Evolutionary conservation across 2,329 filamentous ascomycete genomes (phyloP).

Genomic region (Verticillium longisporum): DNA sequence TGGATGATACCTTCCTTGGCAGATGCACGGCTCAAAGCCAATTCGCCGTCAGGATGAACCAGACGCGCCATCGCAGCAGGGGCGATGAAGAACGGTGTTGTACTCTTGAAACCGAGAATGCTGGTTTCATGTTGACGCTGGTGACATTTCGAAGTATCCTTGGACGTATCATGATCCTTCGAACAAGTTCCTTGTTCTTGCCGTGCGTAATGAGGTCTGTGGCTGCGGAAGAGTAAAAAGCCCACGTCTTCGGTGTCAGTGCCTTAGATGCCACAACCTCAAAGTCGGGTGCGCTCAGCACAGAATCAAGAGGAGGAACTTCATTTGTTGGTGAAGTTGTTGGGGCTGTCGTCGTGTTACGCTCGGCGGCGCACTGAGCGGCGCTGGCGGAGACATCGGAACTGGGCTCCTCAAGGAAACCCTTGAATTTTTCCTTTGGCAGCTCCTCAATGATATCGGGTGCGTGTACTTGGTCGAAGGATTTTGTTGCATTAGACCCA

Average conservation of each 20-base stretch:
- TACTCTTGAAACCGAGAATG: slow-evolving; percentile 46
- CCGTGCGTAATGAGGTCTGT: slow-evolving; percentile 44
- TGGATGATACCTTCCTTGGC: slow-evolving; percentile 40
- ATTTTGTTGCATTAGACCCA: slow-evolving; percentile 45
- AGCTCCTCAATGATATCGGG: slow-evolving; percentile 32
- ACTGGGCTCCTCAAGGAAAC: slow-evolving; percentile 34
- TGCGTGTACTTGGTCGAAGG: slow-evolving; percentile 44
- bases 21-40: slow-evolving; percentile 36
- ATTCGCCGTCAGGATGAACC: slow-evolving; percentile 58
- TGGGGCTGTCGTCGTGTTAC: neutral
- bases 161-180: slow-evolving; percentile 48
- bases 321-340: too few species aligned
- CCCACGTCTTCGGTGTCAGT: slow-evolving; percentile 41
- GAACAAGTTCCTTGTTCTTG: slow-evolving; percentile 39
- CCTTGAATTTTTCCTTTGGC: slow-evolving; percentile 37
- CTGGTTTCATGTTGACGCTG: slow-evolving; percentile 39
- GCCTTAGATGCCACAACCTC: slow-evolving; percentile 36
- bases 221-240: slow-evolving; percentile 47
- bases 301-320: slow-evolving; percentile 31
- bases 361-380: slow-evolving; percentile 2
- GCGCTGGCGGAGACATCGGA: slow-evolving; percentile 23
- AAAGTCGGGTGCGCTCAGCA: slow-evolving; percentile 45
- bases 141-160: slow-evolving; percentile 51
- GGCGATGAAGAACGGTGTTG: slow-evolving; percentile 54
- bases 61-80: slow-evolving; percentile 59